A percentile compares a stretch with the other conserved stretches of the same genome.
phyloP scores from a whole-genome alignment of 169 alveolate species.

The Eimeria maxima region DNA sequence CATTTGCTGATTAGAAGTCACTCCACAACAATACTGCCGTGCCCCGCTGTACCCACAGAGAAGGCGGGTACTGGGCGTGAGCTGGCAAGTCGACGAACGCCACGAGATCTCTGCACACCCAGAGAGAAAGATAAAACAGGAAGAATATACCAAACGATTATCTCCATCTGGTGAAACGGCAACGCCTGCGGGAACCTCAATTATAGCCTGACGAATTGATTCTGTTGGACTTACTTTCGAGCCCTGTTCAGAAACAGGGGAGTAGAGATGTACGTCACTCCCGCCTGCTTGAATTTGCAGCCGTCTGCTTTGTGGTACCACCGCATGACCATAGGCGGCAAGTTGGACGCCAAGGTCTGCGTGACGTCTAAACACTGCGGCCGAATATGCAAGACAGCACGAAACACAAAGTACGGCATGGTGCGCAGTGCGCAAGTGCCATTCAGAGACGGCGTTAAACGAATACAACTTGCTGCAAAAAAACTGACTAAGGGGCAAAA shows the following conservation, averaged over 20 bases:
- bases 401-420: too few relatives aligned
- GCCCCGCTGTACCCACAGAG: slow-evolving; percentile 83
- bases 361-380: slow-evolving; percentile 77
- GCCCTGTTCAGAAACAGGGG: slow-evolving; percentile 83
- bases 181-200: not conserved
- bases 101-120: slow-evolving; percentile 75
- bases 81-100: slow-evolving; percentile 79
- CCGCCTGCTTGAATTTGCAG: slow-evolving; percentile 11
- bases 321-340: slow-evolving; percentile 83
- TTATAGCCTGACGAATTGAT: too few relatives aligned
- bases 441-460: too few relatives aligned
- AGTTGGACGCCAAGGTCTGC: slow-evolving; percentile 56
- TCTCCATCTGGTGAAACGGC: not conserved
- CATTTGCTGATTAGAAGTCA: slow-evolving; percentile 31
- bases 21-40: slow-evolving; percentile 82
- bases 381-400: not conserved
- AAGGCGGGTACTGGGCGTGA: slow-evolving; percentile 30
- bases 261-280: slow-evolving; percentile 7
- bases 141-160: not conserved
- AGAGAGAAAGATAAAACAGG: not conserved
- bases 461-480: too few relatives aligned
- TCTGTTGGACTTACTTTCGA: slow-evolving; percentile 64
- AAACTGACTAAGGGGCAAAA: too few relatives aligned
- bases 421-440: too few relatives aligned
- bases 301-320: slow-evolving; percentile 80